phyloP scores from a whole-genome alignment of 208 protist species.

The Crithidia acanthocephali region DNA sequence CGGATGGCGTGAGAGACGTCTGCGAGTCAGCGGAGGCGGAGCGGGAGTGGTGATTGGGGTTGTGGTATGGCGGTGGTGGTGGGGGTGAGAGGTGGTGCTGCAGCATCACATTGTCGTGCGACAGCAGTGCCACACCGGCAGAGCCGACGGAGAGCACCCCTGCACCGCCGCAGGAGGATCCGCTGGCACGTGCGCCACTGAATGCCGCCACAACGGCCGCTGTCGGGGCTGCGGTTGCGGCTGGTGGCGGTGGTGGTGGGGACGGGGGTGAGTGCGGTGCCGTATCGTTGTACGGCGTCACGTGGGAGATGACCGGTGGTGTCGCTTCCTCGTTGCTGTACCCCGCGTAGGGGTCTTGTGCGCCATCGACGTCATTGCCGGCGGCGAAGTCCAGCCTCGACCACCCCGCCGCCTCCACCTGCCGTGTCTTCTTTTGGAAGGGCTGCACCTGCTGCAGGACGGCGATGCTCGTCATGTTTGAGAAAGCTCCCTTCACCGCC shows the following conservation, averaged over 20 bases:
- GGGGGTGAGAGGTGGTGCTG: no score
- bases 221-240: not conserved
- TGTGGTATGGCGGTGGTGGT: no score
- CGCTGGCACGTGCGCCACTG: no score
- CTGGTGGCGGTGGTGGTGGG: not conserved
- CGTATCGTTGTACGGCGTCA: no score
- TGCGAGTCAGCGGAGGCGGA: not conserved
- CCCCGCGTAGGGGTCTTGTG: not conserved
- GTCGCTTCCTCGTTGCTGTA: not conserved
- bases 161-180: no score
- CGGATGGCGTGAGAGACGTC: not conserved
- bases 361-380: not conserved
- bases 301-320: no score
- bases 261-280: no score
- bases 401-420: slow-evolving; percentile 36
- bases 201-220: no score
- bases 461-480: slow-evolving; percentile 26
- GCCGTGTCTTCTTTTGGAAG: slow-evolving; percentile 14
- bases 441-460: slow-evolving; percentile 32
- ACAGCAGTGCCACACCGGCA: no score
- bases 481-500: slow-evolving; percentile 37
- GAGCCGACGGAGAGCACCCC: no score
- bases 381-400: slow-evolving; percentile 2
- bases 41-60: not conserved
- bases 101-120: not conserved